phyloP scores from a whole-genome alignment of 257 asterid species.

The Solanum peruvianum region DNA sequence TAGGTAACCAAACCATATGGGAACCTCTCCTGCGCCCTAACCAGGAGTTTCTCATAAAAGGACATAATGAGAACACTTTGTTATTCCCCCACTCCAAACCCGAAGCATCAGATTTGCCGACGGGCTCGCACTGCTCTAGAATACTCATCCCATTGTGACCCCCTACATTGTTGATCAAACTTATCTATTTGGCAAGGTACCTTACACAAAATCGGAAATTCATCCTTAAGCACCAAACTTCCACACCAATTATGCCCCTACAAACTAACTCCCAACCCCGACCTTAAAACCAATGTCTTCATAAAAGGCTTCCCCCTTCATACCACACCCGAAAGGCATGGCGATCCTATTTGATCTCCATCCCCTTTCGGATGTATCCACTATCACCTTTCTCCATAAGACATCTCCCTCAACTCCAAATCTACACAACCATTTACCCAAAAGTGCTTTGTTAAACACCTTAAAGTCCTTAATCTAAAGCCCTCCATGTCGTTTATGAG shows the following conservation, averaged over 20 bases:
- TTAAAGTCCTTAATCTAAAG: background rate
- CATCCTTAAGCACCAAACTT: background rate
- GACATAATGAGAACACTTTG: background rate
- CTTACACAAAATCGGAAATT: background rate
- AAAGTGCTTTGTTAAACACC: background rate
- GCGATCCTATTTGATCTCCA: background rate
- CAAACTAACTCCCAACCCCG: background rate
- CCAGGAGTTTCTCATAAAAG: background rate
- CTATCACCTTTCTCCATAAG: background rate
- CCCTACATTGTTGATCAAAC: background rate
- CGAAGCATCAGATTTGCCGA: background rate
- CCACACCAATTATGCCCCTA: background rate
- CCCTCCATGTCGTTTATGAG: background rate
- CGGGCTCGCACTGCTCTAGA: background rate
- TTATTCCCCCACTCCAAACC: background rate
- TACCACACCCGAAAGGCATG: background rate
- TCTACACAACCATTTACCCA: background rate
- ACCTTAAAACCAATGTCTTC: background rate
- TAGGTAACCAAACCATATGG: background rate
- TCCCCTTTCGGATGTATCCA: background rate
- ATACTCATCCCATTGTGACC: background rate
- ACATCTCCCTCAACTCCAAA: background rate
- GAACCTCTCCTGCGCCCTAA: background rate
- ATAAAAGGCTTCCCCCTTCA: background rate
- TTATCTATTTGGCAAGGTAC: background rate